Evolutionary conservation across 2,329 filamentous ascomycete genomes (phyloP), one percentile per base, ranked within the genome.

Genomic region (Ophiocordyceps robertsii): DNA sequence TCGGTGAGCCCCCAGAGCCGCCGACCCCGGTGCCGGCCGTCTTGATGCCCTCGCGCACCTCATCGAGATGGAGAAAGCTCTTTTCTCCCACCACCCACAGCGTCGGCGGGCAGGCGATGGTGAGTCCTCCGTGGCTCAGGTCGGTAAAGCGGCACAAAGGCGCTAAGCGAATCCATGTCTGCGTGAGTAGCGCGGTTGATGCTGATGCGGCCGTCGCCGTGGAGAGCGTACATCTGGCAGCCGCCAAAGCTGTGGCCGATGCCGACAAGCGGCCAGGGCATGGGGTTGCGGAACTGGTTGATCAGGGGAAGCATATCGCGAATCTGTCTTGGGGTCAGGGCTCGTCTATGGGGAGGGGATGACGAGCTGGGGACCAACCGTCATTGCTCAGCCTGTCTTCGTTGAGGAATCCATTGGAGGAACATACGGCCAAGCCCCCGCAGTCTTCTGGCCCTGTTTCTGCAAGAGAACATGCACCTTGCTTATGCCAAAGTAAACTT

Each of bases 181-280:
- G 27, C 24, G 17, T 39, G 38, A 2, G 38, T 30, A 13, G 16
- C 6, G 11, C 38, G 38, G 29, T 39, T 12, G 38, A 39, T 19
- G 29, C 9, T 7, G 14, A 30, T 19, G 2, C 38, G 27, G 6
- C 38, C 38, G n/a, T 39, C 29, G 27, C n/a, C n/a, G n/a, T n/a
- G n/a, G n/a, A n/a, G n/a, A n/a, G 17, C 33, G 7, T 35, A 35
- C 33, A 35, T 35, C 14, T 35, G 33, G 17, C 33, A 35, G 14
- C 33, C 86, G 49, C 87, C 87, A 70, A 89, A 84, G 52, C 83
- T 89, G 62, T 94, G 87, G 13, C 84, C 87, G 14, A 93, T 60
- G 39, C 85, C 87, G 43, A 92, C 63, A 7, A 93, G 66, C 1
- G 87, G 87, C 5, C 82, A 79, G 16, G 82, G 80, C 77, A 68